Evolutionary conservation across 2,329 filamentous ascomycete genomes (phyloP), one percentile per base, ranked within the genome.

Genomic region (Colletotrichum eremochloae): DNA sequence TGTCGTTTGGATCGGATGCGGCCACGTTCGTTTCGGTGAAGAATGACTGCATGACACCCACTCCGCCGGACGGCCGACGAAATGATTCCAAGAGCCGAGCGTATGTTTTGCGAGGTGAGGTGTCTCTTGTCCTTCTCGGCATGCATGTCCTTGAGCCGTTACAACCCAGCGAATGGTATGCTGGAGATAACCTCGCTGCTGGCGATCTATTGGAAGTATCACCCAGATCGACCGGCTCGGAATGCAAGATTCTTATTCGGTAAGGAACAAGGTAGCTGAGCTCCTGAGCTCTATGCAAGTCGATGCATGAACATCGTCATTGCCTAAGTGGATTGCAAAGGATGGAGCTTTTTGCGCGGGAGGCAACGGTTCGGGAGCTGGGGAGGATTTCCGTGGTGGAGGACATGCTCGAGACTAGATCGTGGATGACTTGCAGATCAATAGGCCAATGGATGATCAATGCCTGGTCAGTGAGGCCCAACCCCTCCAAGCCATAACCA

Each of bases 11-110:
- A 31, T 40, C 52, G 44, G 38, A 63, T 52, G 60, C 36, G 36
- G 58, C 65, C 69, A 71, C 65, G 58, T 71, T 63, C 5, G 40
- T 57, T 38, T 53, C 65, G 69, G 58, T 63, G 57, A 71, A 68
- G 44, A 71, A 68, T 63, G 69, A 60, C 65, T 71, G 69, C 69
- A 71, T 71, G 58, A 12, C 24, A 40, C 44, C 11, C 18, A 42
- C 20, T 20, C n/a, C 58, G 2, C 18, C 58, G 38, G 48, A 14
- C 14, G 53, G 11, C 38, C 8, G 11, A 57, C 18, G 38, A 68
- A 11, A 12, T 20, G 7, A 24, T 63, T 58, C 33, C 52, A 38
- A 24, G 57, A 40, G n/a, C 31, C 18, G 46, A 40, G 20, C 52
- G 42, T 20, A 44, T 15, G 15, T 44, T 24, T 15, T 11, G 36